These are phyloP conservation scores for Kwoniella sp. DNA, from an alignment of 768 basidiomycete genomes.

Conservation along the genomic window DNA sequence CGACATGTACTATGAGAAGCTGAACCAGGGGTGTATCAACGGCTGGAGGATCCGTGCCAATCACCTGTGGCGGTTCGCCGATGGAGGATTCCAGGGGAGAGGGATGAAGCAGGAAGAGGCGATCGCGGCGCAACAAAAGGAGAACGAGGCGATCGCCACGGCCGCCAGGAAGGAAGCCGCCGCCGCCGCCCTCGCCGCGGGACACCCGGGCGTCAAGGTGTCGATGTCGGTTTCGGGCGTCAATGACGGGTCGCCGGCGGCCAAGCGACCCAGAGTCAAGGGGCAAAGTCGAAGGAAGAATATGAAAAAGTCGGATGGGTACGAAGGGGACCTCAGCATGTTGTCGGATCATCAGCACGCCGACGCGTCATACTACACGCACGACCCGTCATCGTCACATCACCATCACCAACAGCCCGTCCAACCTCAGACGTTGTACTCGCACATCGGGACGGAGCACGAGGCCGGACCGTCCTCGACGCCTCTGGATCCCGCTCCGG, in stretches of 20 bases:
- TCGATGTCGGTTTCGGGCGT: slow-evolving; percentile 32
- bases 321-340: slow-evolving; percentile 7
- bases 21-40: slow-evolving; percentile 40
- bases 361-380: slow-evolving; percentile 7
- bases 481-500: not conserved
- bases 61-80: slow-evolving; percentile 45
- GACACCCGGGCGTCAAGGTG: slow-evolving; percentile 40
- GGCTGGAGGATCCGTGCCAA: slow-evolving; percentile 46
- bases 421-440: not conserved
- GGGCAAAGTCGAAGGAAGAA: slow-evolving; percentile 16
- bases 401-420: not conserved
- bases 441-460: not conserved
- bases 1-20: slow-evolving; percentile 49
- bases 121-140: slow-evolving; percentile 32
- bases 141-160: slow-evolving; percentile 30
- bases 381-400: slow-evolving; percentile 3
- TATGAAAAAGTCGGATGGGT: slow-evolving; percentile 13
- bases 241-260: slow-evolving; percentile 21
- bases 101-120: slow-evolving; percentile 48
- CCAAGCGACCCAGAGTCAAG: slow-evolving; percentile 15
- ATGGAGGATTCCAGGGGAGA: slow-evolving; percentile 45
- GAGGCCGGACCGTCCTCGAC: slow-evolving; percentile 1
- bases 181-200: slow-evolving; percentile 38
- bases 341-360: not conserved
- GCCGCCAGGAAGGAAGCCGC: slow-evolving; percentile 41